phyloP scores from a whole-genome alignment of 495 filamentous ascomycete genomes.

The Astrothelium macrocarpum region DNA sequence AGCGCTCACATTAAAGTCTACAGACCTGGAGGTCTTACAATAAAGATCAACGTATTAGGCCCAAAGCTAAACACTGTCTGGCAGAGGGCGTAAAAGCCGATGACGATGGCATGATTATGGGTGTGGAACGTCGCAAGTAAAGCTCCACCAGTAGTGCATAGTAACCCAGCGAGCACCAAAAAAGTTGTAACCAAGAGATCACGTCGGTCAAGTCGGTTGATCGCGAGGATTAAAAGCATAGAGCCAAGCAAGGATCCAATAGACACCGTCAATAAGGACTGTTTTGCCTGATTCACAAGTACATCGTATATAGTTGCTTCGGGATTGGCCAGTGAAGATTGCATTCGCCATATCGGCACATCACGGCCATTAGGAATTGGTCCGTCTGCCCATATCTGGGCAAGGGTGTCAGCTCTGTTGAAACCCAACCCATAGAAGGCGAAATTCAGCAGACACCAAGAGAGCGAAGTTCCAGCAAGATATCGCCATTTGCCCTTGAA shows the following conservation, averaged over 20 bases:
- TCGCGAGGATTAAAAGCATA: conserved; percentile 36
- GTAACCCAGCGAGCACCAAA: conserved; percentile 40
- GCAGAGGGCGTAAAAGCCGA: conserved; percentile 49
- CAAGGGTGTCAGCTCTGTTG: conserved; percentile 29
- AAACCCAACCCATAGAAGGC: conserved; percentile 49
- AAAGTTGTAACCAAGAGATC: conserved; percentile 21
- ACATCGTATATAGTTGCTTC: conserved; percentile 20
- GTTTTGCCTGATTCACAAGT: conserved; percentile 27
- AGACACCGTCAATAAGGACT: conserved; percentile 28
- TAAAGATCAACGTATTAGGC: conserved; percentile 54
- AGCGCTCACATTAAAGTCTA: neutral
- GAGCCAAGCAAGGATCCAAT: conserved; percentile 41
- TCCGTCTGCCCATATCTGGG: conserved; percentile 33
- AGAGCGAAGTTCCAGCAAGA: conserved; percentile 39
- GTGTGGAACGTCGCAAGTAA: conserved; percentile 37
- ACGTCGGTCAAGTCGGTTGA: conserved; percentile 40
- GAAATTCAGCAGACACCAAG: conserved; percentile 47
- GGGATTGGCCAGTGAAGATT: conserved; percentile 5
- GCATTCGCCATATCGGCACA: conserved; percentile 5
- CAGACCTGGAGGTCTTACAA: conserved; percentile 25
- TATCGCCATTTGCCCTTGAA: conserved; percentile 44
- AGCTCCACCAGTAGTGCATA: conserved; percentile 39
- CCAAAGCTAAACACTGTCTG: conserved; percentile 59
- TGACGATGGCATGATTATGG: conserved; percentile 35
- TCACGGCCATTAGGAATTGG: conserved; percentile 12